Percentiles rank a stretch among this genome's conserved stretches.
phyloP scores from a whole-genome alignment of 192 early-diverging fungal species.

The Lunasporangiospora selenospora region DNA sequence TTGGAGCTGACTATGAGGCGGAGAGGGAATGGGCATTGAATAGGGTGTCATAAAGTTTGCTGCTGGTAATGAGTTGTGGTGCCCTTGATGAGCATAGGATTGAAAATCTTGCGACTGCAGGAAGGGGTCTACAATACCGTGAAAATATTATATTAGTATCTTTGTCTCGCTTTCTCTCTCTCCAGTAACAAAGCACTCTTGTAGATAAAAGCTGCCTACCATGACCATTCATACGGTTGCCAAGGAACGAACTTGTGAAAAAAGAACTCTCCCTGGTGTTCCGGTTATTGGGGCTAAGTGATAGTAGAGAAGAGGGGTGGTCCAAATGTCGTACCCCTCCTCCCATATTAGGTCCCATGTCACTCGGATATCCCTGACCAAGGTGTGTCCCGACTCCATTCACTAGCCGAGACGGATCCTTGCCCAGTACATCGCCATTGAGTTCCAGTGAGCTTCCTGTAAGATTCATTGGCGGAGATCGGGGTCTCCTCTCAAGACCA shows the following conservation, averaged over 20 bases:
- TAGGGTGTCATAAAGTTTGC: conserved; percentile 29
- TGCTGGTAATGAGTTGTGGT: conserved; percentile 26
- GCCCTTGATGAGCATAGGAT: conserved; percentile 20
- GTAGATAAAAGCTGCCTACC: conserved; percentile 5
- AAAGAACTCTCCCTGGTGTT: conserved; percentile 22
- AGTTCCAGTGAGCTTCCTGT: conserved; percentile 28
- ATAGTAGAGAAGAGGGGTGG: background rate
- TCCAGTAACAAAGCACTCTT: background rate
- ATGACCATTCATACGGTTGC: conserved; percentile 21
- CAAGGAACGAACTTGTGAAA: conserved; percentile 38
- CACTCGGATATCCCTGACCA: background rate
- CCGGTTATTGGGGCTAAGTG: conserved; percentile 14
- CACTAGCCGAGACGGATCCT: conserved; percentile 8
- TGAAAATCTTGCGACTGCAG: conserved; percentile 21
- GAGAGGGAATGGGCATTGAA: conserved; percentile 27
- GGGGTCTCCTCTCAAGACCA: conserved; percentile 22
- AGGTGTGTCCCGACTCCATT: too few relatives aligned
- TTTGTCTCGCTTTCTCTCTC: background rate
- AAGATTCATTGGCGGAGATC: conserved; percentile 32
- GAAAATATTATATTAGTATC: background rate
- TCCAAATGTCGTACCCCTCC: background rate
- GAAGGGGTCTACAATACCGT: conserved; percentile 21
- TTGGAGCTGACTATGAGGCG: conserved; percentile 12
- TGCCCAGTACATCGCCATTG: conserved; percentile 21
- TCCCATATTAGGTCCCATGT: background rate